Conservation (phyloP, 768 basidiomycete genomes). For the Pleurotus salmoneostramineus region DNA sequence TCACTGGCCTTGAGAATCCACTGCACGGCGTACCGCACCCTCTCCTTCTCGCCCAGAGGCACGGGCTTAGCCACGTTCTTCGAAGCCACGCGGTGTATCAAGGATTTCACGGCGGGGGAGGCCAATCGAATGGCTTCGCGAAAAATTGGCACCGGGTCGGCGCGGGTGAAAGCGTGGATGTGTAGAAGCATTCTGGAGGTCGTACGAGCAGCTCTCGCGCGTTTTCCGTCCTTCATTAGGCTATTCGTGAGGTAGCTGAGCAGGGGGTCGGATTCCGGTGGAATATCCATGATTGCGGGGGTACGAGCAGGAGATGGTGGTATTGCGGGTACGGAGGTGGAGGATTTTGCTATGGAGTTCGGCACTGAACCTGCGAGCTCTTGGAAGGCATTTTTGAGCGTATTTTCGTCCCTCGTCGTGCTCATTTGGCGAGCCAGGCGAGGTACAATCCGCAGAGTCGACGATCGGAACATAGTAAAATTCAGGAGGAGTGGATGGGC, state of each 20-base stretch:
- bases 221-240: slow-evolving; percentile 62
- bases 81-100: slow-evolving; percentile 55
- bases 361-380: slow-evolving; percentile 11
- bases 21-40: slow-evolving; percentile 61
- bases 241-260: slow-evolving; percentile 61
- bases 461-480: not conserved
- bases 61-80: slow-evolving; percentile 67
- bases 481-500: not conserved
- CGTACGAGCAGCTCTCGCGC: slow-evolving; percentile 52
- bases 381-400: slow-evolving; percentile 13
- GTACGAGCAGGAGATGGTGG: slow-evolving; percentile 5
- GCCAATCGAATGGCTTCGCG: slow-evolving; percentile 65
- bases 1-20: slow-evolving; percentile 70
- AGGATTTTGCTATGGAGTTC: not conserved
- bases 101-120: slow-evolving; percentile 65
- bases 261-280: slow-evolving; percentile 73
- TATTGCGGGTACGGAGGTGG: slow-evolving; percentile 4
- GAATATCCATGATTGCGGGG: slow-evolving; percentile 46
- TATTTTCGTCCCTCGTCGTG: slow-evolving; percentile 15
- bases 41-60: slow-evolving; percentile 78
- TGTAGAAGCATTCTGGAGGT: slow-evolving; percentile 63
- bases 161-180: slow-evolving; percentile 71
- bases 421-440: slow-evolving; percentile 13
- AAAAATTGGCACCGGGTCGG: slow-evolving; percentile 77
- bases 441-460: slow-evolving; percentile 1